Evolutionary conservation across 2,329 filamentous ascomycete genomes (phyloP).

Genomic region (Orbilia brochopaga): DNA sequence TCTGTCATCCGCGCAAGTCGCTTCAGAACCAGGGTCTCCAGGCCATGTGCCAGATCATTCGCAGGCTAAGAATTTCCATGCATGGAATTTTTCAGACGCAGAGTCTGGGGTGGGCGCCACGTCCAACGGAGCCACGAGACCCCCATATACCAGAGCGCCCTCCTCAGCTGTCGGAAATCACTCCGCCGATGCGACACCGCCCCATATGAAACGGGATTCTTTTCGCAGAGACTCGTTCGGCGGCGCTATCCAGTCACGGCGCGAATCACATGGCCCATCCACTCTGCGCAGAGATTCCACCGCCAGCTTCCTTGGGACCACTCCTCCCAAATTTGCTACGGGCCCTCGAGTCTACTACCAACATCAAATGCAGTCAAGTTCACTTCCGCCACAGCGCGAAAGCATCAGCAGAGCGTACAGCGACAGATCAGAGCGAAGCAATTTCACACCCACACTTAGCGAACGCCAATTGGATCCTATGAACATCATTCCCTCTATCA

Average conservation of each 20-base stretch:
- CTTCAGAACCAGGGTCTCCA: constrained; percentile 20
- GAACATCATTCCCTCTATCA: constrained; percentile 43
- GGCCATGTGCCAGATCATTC: constrained; percentile 7
- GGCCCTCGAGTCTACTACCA: constrained; percentile 49
- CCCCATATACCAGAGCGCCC: constrained; percentile 36
- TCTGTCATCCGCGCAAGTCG: constrained; percentile 16
- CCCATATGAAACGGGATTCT: constrained; percentile 39
- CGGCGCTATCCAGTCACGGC: constrained; percentile 12
- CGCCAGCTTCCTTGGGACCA: constrained; percentile 32
- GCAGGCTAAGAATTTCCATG: constrained; percentile 22
- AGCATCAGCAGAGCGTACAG: constrained; percentile 29
- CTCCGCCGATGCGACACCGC: background rate
- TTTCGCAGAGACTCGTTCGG: constrained; percentile 42
- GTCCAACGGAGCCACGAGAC: constrained; percentile 30
- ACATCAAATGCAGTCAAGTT: constrained; percentile 18
- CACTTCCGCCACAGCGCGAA: constrained; percentile 22
- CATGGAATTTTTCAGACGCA: constrained; percentile 27
- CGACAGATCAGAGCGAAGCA: constrained; percentile 30
- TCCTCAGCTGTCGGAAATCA: constrained; percentile 44
- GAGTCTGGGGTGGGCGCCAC: background rate
- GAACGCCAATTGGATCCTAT: constrained; percentile 27
- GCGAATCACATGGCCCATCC: constrained; percentile 41
- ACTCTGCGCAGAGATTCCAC: constrained; percentile 39
- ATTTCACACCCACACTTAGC: constrained; percentile 12
- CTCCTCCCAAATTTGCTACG: constrained; percentile 41